Evolutionary conservation across 768 basidiomycete species (phyloP).

Genomic region (Pleurotus giganteus): DNA sequence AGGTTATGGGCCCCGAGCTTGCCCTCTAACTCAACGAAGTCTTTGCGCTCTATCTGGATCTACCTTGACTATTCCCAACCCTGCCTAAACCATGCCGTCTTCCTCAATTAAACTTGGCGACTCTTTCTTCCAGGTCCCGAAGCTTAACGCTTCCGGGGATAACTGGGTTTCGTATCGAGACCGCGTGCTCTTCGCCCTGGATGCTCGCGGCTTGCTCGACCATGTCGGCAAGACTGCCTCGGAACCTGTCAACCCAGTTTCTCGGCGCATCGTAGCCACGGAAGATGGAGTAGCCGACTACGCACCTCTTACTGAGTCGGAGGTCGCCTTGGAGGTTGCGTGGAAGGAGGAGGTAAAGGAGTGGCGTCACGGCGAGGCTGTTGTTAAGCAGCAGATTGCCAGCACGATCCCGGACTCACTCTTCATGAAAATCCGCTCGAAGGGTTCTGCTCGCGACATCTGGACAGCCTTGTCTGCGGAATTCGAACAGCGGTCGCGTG

Average conservation of each 20-base stretch:
- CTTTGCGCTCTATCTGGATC: too few species aligned
- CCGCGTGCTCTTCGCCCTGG: background rate
- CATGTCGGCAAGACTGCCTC: background rate
- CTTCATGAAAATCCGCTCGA: background rate
- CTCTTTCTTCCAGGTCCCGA: background rate
- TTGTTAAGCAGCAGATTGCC: background rate
- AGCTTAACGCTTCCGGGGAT: background rate
- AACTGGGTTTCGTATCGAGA: conserved; percentile 4
- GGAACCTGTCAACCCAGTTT: conserved; percentile 1
- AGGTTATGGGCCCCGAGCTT: too few species aligned
- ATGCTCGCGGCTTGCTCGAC: background rate
- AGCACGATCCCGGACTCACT: background rate
- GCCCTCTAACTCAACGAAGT: too few species aligned
- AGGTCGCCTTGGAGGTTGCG: background rate
- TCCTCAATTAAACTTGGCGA: background rate
- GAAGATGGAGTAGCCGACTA: too few species aligned
- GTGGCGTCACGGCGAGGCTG: background rate
- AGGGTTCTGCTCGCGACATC: background rate
- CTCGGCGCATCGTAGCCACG: background rate
- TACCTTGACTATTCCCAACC: too few species aligned
- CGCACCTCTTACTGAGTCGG: background rate
- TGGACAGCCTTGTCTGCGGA: background rate
- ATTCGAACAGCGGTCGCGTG: background rate
- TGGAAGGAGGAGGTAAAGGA: background rate
- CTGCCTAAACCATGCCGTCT: too few species aligned